A percentile compares a stretch with the other conserved stretches of the same genome.
phyloP scores from a whole-genome alignment of 2,329 filamentous ascomycete genomes.

The Ilyonectria destructans region DNA sequence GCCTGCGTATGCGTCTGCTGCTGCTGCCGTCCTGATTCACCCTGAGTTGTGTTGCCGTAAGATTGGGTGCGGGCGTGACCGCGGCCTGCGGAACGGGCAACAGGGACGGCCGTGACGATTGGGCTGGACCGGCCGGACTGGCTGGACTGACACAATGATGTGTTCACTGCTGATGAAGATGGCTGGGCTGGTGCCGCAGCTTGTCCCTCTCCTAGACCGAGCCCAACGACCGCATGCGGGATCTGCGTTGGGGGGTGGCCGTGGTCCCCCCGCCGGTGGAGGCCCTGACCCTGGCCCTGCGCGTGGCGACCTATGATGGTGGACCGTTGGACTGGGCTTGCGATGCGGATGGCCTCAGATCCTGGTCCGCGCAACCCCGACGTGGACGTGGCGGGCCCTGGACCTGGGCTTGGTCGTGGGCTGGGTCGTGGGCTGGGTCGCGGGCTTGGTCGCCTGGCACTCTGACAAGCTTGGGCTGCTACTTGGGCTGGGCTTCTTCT shows the following conservation, averaged over 20 bases:
- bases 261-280: slow-evolving; percentile 45
- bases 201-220: slow-evolving; percentile 48
- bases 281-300: slow-evolving; percentile 44
- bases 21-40: slow-evolving; percentile 12
- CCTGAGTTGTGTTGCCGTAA: slow-evolving; percentile 23
- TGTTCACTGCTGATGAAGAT: slow-evolving; percentile 20
- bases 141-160: slow-evolving; percentile 30
- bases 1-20: slow-evolving; percentile 4
- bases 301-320: slow-evolving; percentile 45
- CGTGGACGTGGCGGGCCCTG: slow-evolving; percentile 39
- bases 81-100: slow-evolving; percentile 20
- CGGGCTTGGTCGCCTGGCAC: slow-evolving; percentile 10
- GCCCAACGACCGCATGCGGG: slow-evolving; percentile 46
- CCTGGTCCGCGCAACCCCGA: slow-evolving; percentile 41
- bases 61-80: slow-evolving; percentile 29
- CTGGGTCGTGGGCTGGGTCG: slow-evolving; percentile 33
- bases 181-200: slow-evolving; percentile 19
- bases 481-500: slow-evolving; percentile 25
- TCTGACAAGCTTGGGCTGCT: slow-evolving; percentile 26
- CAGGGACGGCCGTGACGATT: slow-evolving; percentile 16
- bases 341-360: slow-evolving; percentile 36
- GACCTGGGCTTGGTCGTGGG: slow-evolving; percentile 13
- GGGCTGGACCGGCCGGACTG: slow-evolving; percentile 29
- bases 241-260: slow-evolving; percentile 46
- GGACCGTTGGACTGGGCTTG: slow-evolving; percentile 46